Evolutionary conservation across 2,329 filamentous ascomycete genomes (phyloP).

Genomic region (Fusarium sp.): DNA sequence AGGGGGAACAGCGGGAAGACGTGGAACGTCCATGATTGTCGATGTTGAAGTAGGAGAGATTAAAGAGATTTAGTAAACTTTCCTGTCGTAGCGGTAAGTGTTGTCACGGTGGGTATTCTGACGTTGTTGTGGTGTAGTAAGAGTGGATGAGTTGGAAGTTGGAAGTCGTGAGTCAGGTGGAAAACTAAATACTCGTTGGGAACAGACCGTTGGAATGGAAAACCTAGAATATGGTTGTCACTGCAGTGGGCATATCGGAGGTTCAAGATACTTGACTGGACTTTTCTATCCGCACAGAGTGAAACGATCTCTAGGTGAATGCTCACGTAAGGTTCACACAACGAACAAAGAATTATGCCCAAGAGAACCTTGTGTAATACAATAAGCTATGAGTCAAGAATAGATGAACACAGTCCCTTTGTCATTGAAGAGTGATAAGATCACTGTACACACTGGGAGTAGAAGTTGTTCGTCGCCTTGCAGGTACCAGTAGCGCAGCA

Average conservation of each 20-base stretch:
- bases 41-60: not conserved
- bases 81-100: rapidly evolving
- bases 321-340: not conserved
- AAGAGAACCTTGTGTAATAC: not conserved
- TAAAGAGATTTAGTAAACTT: rapidly evolving
- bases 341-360: not conserved
- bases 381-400: not conserved
- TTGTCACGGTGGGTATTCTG: not conserved
- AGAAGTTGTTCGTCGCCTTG: conserved; percentile 9
- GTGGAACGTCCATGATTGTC: not conserved
- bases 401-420: not conserved
- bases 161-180: not conserved
- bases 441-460: conserved; percentile 12
- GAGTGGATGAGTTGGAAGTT: not conserved
- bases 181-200: not conserved
- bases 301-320: not conserved
- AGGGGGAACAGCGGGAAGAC: too few relatives aligned
- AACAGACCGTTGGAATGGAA: rapidly evolving
- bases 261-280: rapidly evolving
- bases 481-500: conserved; percentile 18
- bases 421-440: rapidly evolving
- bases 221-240: not conserved
- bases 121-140: not conserved
- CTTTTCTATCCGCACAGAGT: not conserved
- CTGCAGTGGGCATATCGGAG: not conserved